Base-by-base conservation (phyloP, 805 yeast species). In the Cyberlindnera maritima region DNA sequence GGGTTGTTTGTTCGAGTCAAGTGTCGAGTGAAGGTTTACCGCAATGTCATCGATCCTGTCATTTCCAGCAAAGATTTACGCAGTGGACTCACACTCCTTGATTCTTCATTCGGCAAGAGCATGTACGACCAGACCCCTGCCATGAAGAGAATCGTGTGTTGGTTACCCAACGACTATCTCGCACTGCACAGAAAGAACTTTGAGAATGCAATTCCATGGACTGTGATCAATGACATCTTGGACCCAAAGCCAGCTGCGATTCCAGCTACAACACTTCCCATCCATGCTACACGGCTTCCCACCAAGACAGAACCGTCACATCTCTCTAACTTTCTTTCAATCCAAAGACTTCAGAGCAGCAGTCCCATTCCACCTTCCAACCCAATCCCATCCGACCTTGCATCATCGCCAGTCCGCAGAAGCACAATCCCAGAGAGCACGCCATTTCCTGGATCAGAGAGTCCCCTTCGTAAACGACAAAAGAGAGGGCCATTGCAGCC, bases 11-110 rank as follows among this genome's bases (percentile, higher is more conserved):
- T 45, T 4, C 32, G 36, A n/a, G 26, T 40, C 10, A 29, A 18
- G 34, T 45, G 48, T 15, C 48, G 48, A 14, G 34, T 45, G n/a
- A 45, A 45, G 44, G 13, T 4, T 6, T 45, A 40, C 25, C 13
- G 11, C 3, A 40, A 31, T 4, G 13, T 6, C n/a, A 10, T 45
- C 14, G 48, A 45, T 21, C 44, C 48, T 4, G 34, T 40, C 3
- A 26, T 45, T 2, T 40, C 44, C n/a, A 31, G 7, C 3, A 23
- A 21, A 14, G 39, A 33, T 12, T 29, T 23, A 2, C 43, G 43
- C 4, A 25, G 33, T 25, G 39, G 47, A 3, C n/a, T 44, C 17
- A 13, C 18, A 15, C 39, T 44, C 2, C n/a, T 44, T 4, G 39
- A 44, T 20, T 8, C 17, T n/a, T 26, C 14, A 8, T 12, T 33